These are phyloP conservation scores for Cytospora paraplurivora DNA, from an alignment of 2,329 filamentous ascomycete genomes.

Conservation along the genomic window DNA sequence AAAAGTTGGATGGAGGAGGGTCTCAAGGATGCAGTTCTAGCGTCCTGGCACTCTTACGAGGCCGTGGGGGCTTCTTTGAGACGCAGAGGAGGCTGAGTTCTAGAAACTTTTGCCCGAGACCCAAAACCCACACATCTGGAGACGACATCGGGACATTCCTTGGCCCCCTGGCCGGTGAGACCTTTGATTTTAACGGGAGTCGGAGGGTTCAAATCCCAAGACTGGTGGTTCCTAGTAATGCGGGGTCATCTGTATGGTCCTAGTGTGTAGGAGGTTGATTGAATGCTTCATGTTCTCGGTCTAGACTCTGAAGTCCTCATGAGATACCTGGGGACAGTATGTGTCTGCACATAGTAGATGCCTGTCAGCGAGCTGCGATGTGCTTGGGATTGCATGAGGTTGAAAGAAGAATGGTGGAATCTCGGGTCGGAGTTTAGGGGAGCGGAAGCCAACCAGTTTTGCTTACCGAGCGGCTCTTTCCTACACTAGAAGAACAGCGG, in stretches of 20 bases:
- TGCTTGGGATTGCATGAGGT: slow-evolving; percentile 8
- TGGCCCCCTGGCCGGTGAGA: background rate
- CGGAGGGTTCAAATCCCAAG: background rate
- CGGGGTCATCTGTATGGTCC: background rate
- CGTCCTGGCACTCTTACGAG: background rate
- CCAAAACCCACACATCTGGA: background rate
- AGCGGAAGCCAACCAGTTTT: background rate
- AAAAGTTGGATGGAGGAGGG: background rate
- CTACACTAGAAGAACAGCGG: background rate
- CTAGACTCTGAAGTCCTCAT: background rate
- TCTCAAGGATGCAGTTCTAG: background rate
- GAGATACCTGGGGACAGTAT: background rate
- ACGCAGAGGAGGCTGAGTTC: background rate
- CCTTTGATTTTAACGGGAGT: background rate
- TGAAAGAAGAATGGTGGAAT: slow-evolving; percentile 18
- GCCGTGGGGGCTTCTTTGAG: background rate
- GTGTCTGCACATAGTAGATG: slow-evolving; percentile 5
- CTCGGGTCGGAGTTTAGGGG: slow-evolving; percentile 18
- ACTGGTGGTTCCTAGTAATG: background rate
- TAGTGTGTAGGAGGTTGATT: background rate
- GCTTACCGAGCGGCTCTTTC: background rate
- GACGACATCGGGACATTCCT: background rate
- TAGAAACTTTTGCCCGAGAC: background rate
- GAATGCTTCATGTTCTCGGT: background rate
- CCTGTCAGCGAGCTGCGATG: slow-evolving; percentile 9